A percentile compares a stretch with the other conserved stretches of the same genome.
Conservation (phyloP, 129 eudicot genomes). For the Tanacetum coccineum region DNA sequence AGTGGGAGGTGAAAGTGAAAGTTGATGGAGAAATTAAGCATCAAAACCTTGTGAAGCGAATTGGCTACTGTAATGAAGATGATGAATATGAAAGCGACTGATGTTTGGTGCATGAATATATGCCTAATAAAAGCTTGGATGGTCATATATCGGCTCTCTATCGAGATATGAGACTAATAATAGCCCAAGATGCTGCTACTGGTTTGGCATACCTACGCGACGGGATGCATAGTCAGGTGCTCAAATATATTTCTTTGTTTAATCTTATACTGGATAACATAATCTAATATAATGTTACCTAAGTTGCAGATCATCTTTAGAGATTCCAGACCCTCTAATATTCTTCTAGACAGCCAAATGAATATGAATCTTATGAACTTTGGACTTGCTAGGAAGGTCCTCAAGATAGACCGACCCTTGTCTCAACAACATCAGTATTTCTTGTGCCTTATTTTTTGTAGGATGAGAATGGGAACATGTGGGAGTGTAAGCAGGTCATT, state of each 20-base stretch:
- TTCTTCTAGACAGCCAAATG: conserved; percentile 72
- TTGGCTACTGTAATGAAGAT: conserved; percentile 75
- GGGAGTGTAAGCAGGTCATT: no score
- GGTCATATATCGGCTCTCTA: conserved; percentile 61
- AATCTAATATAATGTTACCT: neutral
- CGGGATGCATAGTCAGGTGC: conserved; percentile 37
- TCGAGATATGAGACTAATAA: conserved; percentile 56
- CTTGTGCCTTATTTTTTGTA: no score
- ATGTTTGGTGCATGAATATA: conserved; percentile 54
- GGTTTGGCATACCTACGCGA: conserved; percentile 65
- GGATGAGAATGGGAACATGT: no score
- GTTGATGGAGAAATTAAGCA: conserved; percentile 65
- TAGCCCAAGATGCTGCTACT: conserved; percentile 72
- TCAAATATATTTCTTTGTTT: neutral
- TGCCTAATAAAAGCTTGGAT: conserved; percentile 70
- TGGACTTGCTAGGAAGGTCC: conserved; percentile 87
- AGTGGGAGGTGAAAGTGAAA: conserved; percentile 73
- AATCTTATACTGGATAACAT: conserved; percentile 19
- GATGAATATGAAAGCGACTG: conserved; percentile 63
- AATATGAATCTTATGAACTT: conserved; percentile 80
- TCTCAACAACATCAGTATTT: conserved; percentile 32
- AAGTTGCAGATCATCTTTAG: conserved; percentile 58
- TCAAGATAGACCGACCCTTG: conserved; percentile 62
- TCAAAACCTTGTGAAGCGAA: conserved; percentile 54
- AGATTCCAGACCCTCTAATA: conserved; percentile 73